Evolutionary conservation across 164 flowering plant species (phyloP), one percentile per base, ranked within the genome.

Genomic region (Taxillus chinensis): DNA sequence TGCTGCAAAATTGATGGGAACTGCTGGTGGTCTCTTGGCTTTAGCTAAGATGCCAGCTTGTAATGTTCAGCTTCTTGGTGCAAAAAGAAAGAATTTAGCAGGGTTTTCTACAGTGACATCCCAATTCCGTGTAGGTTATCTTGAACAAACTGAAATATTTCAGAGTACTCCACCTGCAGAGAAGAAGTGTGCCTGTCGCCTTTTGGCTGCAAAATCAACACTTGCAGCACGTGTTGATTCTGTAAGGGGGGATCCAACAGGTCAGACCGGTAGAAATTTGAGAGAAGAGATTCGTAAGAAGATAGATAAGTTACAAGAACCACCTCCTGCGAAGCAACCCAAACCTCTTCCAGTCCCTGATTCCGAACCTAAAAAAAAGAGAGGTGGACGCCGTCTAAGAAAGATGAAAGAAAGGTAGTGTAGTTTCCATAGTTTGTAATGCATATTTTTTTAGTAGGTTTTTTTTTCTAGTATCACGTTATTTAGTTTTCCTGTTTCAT

Each of bases 21-120:
- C 96, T 49, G 98, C 98, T 66, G 96, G 98, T 65, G 98, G 98
- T 45, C 80, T 92, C 17, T 71, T 84, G 6, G 73, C 96, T 16
- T 67, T 92, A 57, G 95, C 97, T 8, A 90, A 90, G 83, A 92
- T 90, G 92, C 98, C 98, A 39, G 96, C 98, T 59, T 92, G 98
- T 72, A 90, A 93, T 74, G 95, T 93, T 67, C 98, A 90, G 76
- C 86, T 88, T 76, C 95, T 93, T 67, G 96, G 98, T 60, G 90
- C 87, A 15, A 92, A 87, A 77, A 92, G 57, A 67, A 92, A 88
- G 79, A 92, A 76, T 59, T 71, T 93, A 67, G 96, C 97, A 5
- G 98, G 98, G 4, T 90, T 92, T 74, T 93, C 97, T 15, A 82
- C 90, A 39, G 95, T 97, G 64, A 86, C 92, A 8, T 86, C 95